A percentile compares a stretch with the other conserved stretches of the same genome.
Conservation (phyloP, 768 basidiomycete species). For the Termitomyces eurrhizus region DNA sequence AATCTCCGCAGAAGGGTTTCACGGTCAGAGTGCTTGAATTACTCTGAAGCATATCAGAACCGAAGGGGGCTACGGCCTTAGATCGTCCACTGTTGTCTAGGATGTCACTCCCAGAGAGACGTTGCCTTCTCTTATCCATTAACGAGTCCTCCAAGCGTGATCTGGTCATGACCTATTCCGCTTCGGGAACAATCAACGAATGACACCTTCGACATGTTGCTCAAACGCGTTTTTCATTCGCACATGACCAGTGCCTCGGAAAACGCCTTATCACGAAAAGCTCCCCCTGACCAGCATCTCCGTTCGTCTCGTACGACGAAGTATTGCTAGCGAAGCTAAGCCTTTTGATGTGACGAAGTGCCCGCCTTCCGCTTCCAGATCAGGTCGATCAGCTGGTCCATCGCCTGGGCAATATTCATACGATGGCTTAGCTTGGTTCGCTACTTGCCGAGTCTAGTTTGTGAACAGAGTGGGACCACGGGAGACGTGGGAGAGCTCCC, state of each 20-base stretch:
- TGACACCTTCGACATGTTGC: not conserved
- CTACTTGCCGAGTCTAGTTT: not conserved
- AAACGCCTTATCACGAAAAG: not conserved
- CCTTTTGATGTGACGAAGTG: not conserved
- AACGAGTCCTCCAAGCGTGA: not conserved
- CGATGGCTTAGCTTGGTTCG: not conserved
- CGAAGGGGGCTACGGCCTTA: not conserved
- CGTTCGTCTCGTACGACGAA: slow-evolving; percentile 12
- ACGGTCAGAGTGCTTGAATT: not conserved
- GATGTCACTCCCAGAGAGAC: not conserved
- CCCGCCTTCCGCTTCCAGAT: slow-evolving; percentile 2
- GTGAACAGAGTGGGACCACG: not conserved
- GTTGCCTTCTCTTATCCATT: not conserved
- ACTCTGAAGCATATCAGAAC: not conserved
- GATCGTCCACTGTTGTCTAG: not conserved
- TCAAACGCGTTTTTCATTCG: not conserved
- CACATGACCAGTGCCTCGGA: not conserved
- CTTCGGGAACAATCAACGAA: not conserved
- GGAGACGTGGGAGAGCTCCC: not conserved
- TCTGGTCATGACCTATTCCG: not conserved
- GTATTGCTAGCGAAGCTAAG: not conserved
- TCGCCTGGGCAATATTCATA: not conserved
- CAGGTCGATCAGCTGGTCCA: slow-evolving; percentile 9
- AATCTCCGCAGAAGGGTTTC: not conserved
- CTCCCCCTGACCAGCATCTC: slow-evolving; percentile 2